A percentile compares a stretch with the other conserved stretches of the same genome.
These are phyloP conservation scores for Raphanus raphanistrum DNA, from an alignment of 345 rosid genomes.

Conservation along the genomic window DNA sequence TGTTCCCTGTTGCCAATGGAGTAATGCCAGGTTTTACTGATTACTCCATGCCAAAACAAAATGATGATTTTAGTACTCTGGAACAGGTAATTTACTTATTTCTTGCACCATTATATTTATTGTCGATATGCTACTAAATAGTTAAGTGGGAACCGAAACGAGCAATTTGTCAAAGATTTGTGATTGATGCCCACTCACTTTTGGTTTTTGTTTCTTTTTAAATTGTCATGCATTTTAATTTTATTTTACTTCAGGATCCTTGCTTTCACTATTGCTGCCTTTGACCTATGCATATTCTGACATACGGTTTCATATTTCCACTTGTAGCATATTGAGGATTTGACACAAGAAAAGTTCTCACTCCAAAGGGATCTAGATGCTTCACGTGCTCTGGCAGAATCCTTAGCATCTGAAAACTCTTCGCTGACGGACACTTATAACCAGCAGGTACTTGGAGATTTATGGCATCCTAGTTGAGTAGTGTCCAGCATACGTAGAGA, in stretches of 20 bases:
- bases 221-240: background rate
- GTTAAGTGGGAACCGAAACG: no score
- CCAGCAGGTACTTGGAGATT: constrained; percentile 65
- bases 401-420: constrained; percentile 95
- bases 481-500: constrained; percentile 4
- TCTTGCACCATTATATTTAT: constrained; percentile 5
- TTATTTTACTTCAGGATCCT: background rate
- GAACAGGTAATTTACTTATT: constrained; percentile 67
- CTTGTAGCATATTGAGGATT: constrained; percentile 93
- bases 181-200: background rate
- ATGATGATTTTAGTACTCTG: constrained; percentile 86
- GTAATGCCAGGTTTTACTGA: constrained; percentile 44
- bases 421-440: constrained; percentile 88
- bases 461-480: constrained; percentile 14
- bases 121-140: constrained; percentile 10
- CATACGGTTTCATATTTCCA: constrained; percentile 4
- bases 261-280: constrained; percentile 1
- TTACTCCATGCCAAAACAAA: constrained; percentile 56
- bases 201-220: background rate
- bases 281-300: background rate
- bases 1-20: constrained; percentile 43
- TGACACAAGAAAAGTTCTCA: constrained; percentile 93
- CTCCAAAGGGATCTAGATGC: constrained; percentile 97
- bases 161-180: constrained; percentile 16
- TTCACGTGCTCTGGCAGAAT: constrained; percentile 87